These are phyloP conservation scores for Mycena latifolia DNA, from an alignment of 768 basidiomycete species.

Conservation along the genomic window DNA sequence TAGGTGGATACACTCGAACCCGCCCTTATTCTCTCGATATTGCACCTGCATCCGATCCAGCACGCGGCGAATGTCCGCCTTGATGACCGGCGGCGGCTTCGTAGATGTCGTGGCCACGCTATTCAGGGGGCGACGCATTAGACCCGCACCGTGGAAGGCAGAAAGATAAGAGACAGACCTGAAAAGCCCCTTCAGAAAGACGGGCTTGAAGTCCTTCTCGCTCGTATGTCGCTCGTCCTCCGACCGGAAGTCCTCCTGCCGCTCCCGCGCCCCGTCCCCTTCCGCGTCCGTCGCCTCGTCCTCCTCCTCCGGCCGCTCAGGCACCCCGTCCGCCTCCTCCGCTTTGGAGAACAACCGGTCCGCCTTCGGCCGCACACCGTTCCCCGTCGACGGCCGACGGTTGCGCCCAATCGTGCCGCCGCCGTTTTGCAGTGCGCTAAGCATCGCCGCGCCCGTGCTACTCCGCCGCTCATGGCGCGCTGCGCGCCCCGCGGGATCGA, in stretches of 20 bases:
- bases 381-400: slow-evolving; percentile 80
- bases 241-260: slow-evolving; percentile 61
- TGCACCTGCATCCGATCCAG: slow-evolving; percentile 96
- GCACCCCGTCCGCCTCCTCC: slow-evolving; percentile 56
- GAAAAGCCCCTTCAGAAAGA: slow-evolving; percentile 96
- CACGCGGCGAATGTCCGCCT: slow-evolving; percentile 86
- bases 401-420: slow-evolving; percentile 77
- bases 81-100: slow-evolving; percentile 84
- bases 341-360: slow-evolving; percentile 66
- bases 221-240: slow-evolving; percentile 62
- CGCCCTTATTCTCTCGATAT: slow-evolving; percentile 89
- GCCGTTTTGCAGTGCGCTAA: slow-evolving; percentile 47
- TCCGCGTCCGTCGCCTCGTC: slow-evolving; percentile 60
- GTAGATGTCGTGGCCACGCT: slow-evolving; percentile 96
- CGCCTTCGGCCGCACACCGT: slow-evolving; percentile 48
- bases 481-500: slow-evolving; percentile 76
- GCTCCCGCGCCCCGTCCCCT: slow-evolving; percentile 47
- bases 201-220: slow-evolving; percentile 90
- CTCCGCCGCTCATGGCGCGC: slow-evolving; percentile 80
- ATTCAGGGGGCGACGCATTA: slow-evolving; percentile 11
- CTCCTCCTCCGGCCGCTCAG: slow-evolving; percentile 40
- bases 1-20: slow-evolving; percentile 96
- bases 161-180: slow-evolving; percentile 62
- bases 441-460: slow-evolving; percentile 77
- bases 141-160: slow-evolving; percentile 5